These are phyloP conservation scores for Cucurbita ficifolia DNA, from an alignment of 306 rosid genomes.

Conservation along the genomic window DNA sequence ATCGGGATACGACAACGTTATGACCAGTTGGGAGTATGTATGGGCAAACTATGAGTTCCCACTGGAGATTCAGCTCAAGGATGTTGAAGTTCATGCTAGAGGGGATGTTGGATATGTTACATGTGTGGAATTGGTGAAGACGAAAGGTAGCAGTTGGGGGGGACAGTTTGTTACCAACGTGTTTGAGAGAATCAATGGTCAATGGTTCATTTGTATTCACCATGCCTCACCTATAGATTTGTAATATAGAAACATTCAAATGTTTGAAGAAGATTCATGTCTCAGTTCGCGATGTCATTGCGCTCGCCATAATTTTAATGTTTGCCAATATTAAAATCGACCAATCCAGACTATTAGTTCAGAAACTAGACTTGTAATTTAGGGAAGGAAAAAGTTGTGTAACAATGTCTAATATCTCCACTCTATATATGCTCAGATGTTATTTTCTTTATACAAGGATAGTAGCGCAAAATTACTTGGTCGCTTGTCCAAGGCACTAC, in stretches of 20 bases:
- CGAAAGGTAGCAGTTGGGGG: constrained; percentile 87
- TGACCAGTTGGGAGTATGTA: constrained; percentile 80
- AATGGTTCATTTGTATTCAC: constrained; percentile 69
- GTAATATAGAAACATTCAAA: constrained; percentile 9
- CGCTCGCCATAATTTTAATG: background rate
- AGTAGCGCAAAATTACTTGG: constrained; percentile 1
- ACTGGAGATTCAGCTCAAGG: constrained; percentile 59
- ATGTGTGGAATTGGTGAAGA: constrained; percentile 76
- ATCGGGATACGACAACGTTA: constrained; percentile 65
- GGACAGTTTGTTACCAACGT: constrained; percentile 80
- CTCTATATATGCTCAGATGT: background rate
- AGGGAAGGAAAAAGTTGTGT: background rate
- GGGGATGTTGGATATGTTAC: constrained; percentile 75
- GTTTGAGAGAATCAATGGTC: constrained; percentile 59
- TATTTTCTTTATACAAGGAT: constrained; percentile 1
- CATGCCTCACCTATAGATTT: constrained; percentile 82
- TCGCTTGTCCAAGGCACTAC: background rate
- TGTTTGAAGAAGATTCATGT: background rate
- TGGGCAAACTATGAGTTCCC: constrained; percentile 98
- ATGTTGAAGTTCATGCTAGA: constrained; percentile 49
- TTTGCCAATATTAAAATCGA: too few species aligned
- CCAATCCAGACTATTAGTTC: too few species aligned
- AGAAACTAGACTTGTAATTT: background rate
- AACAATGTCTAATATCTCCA: background rate
- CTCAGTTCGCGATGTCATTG: background rate